These are phyloP conservation scores for Penicillium freii DNA, from an alignment of 2,329 filamentous ascomycete genomes.

Conservation along the genomic window DNA sequence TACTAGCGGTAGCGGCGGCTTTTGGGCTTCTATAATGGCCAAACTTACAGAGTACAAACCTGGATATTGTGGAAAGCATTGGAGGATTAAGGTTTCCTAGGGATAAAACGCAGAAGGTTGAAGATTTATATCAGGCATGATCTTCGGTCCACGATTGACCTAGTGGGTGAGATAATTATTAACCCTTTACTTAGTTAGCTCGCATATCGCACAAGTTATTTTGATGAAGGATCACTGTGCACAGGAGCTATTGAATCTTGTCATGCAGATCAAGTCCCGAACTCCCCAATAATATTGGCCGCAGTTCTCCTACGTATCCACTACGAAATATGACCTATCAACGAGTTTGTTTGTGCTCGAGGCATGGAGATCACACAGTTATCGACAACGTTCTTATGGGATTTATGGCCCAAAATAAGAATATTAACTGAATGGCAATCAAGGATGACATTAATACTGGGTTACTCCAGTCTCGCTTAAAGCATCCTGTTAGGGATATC, in stretches of 20 bases:
- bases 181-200: background rate
- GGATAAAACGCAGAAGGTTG: background rate
- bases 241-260: constrained; percentile 4
- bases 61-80: too few relatives aligned
- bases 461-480: constrained; percentile 11
- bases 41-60: background rate
- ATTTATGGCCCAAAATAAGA: background rate
- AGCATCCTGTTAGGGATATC: background rate
- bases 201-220: background rate
- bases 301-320: background rate
- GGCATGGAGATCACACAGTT: constrained; percentile 8
- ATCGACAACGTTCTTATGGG: constrained; percentile 14
- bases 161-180: background rate
- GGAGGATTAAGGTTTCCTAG: background rate
- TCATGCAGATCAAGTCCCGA: constrained; percentile 13
- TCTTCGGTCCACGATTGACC: background rate
- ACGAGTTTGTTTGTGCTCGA: constrained; percentile 1
- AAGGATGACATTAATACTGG: background rate
- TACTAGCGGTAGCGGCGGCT: background rate
- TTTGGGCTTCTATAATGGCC: background rate
- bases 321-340: constrained; percentile 20
- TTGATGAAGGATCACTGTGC: background rate
- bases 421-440: background rate
- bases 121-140: background rate
- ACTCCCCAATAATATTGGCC: constrained; percentile 9